Conservation (phyloP, 2,329 filamentous ascomycete species). For the Aspergillus sp. region DNA sequence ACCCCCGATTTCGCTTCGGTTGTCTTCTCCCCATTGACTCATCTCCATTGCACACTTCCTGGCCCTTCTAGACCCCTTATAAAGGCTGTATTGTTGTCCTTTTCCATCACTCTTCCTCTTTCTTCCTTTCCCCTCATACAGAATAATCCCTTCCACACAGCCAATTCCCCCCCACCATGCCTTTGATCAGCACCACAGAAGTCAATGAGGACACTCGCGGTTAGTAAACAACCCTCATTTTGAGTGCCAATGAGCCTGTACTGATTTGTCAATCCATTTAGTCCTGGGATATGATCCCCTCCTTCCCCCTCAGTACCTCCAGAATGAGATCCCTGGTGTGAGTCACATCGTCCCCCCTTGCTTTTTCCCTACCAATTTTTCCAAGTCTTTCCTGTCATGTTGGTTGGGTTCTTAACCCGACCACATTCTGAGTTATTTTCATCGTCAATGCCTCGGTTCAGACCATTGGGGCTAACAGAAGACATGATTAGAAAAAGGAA, state of each 20-base stretch:
- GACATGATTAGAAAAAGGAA: constrained; percentile 35
- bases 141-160: not conserved
- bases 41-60: not conserved
- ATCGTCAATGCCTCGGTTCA: constrained; percentile 60
- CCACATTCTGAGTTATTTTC: not conserved
- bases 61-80: constrained; percentile 1
- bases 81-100: not conserved
- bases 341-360: constrained; percentile 50
- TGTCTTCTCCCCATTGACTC: not conserved
- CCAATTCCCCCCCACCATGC: constrained; percentile 35
- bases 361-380: too few species aligned
- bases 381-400: not conserved
- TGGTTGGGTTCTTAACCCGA: not conserved
- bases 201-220: constrained; percentile 50
- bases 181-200: constrained; percentile 44
- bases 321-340: constrained; percentile 75
- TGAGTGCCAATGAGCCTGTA: not conserved
- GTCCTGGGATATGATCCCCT: constrained; percentile 93
- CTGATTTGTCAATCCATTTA: constrained; percentile 41
- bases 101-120: not conserved
- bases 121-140: not conserved
- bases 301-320: constrained; percentile 83
- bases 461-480: constrained; percentile 20
- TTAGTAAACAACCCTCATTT: constrained; percentile 27
- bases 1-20: not conserved